phyloP scores from a whole-genome alignment of 306 rosid genomes.

The Datisca glomerata region DNA sequence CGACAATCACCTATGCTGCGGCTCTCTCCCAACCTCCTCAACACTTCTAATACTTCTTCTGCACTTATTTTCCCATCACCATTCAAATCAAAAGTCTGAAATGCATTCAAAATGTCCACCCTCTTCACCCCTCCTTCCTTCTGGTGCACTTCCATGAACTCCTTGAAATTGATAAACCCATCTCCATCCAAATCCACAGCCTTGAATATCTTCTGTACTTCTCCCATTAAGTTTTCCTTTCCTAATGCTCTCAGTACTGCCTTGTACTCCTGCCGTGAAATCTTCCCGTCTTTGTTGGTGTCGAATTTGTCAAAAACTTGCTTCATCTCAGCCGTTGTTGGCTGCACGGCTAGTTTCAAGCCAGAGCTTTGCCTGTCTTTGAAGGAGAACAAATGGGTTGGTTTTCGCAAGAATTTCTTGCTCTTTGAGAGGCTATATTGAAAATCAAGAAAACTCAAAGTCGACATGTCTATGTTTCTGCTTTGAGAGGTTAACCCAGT shows the following conservation, averaged over 20 bases:
- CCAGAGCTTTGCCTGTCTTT: slow-evolving; percentile 47
- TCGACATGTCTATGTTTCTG: too few relatives aligned
- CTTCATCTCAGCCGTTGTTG: slow-evolving; percentile 62
- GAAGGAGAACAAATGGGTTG: slow-evolving; percentile 36
- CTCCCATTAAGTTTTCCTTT: background rate
- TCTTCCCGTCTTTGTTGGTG: slow-evolving; percentile 25
- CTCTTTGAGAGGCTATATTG: slow-evolving; percentile 57
- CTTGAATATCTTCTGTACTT: background rate
- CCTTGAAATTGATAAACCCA: slow-evolving; percentile 57
- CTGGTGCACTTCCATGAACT: slow-evolving; percentile 61
- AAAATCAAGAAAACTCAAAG: slow-evolving; percentile 54
- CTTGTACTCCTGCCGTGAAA: slow-evolving; percentile 31
- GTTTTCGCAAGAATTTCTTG: slow-evolving; percentile 44
- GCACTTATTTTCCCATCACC: slow-evolving; percentile 82
- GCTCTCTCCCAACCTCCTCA: slow-evolving; percentile 54
- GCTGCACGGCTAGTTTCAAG: slow-evolving; percentile 26
- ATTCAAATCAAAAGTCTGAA: slow-evolving; percentile 49
- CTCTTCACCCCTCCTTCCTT: slow-evolving; percentile 51
- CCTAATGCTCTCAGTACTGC: slow-evolving; percentile 40
- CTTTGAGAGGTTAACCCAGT: too few relatives aligned
- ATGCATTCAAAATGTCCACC: slow-evolving; percentile 48
- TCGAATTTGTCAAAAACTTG: slow-evolving; percentile 66
- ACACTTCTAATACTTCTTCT: slow-evolving; percentile 53
- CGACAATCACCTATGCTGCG: slow-evolving; percentile 63
- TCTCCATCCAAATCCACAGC: slow-evolving; percentile 62